Conservation (phyloP, 768 basidiomycete genomes). For the Hortiboletus campestris region DNA sequence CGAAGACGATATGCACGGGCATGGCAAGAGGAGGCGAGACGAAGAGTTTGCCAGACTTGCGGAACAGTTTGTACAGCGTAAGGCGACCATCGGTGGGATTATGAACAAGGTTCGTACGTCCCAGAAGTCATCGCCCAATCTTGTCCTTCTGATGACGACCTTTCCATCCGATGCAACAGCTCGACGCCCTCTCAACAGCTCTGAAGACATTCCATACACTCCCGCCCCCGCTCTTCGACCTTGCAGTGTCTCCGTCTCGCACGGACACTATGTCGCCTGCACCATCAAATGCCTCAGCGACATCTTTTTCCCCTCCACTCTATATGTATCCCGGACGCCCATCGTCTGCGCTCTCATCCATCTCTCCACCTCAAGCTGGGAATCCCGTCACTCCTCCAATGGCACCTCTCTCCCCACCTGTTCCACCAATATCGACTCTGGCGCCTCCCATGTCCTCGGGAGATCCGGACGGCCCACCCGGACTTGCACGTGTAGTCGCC, state of each 20-base stretch:
- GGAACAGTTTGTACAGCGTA: slow-evolving; percentile 66
- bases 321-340: background rate
- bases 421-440: slow-evolving; percentile 23
- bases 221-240: slow-evolving; percentile 40
- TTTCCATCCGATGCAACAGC: slow-evolving; percentile 11
- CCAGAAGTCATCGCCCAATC: too few species aligned
- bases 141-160: background rate
- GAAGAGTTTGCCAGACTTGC: slow-evolving; percentile 68
- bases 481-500: slow-evolving; percentile 1
- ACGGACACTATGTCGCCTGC: slow-evolving; percentile 31
- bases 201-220: slow-evolving; percentile 45
- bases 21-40: slow-evolving; percentile 54
- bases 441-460: background rate
- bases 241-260: slow-evolving; percentile 25
- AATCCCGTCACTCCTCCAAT: background rate
- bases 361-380: slow-evolving; percentile 8
- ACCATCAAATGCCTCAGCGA: slow-evolving; percentile 22
- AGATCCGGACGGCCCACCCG: background rate
- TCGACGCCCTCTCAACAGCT: slow-evolving; percentile 32
- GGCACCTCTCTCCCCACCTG: slow-evolving; percentile 9
- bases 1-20: slow-evolving; percentile 50
- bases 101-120: slow-evolving; percentile 61
- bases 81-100: slow-evolving; percentile 64
- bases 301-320: slow-evolving; percentile 9
- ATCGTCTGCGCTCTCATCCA: slow-evolving; percentile 3